Evolutionary conservation across 441 rosid genomes (phyloP).

Genomic region (Geranium incanum): DNA sequence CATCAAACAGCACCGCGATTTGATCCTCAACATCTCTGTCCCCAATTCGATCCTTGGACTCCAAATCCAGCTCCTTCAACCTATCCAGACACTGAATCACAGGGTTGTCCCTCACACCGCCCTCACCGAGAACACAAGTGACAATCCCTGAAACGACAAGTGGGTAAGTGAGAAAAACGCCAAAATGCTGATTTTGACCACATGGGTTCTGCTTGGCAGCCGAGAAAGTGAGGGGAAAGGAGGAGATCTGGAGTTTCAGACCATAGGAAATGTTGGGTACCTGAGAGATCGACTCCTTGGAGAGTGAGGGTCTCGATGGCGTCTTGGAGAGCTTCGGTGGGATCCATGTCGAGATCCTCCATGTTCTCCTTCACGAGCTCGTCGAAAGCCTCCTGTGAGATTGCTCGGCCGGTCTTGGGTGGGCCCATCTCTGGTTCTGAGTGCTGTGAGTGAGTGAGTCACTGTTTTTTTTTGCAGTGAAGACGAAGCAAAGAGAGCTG

Average conservation of each 20-base stretch:
- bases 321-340: constrained; percentile 81
- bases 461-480: background rate
- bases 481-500: background rate
- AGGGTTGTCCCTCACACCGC: constrained; percentile 49
- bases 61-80: constrained; percentile 35
- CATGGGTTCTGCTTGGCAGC: background rate
- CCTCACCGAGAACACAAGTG: constrained; percentile 65
- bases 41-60: constrained; percentile 21
- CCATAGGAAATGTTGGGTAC: constrained; percentile 21
- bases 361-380: constrained; percentile 76
- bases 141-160: constrained; percentile 47
- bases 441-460: background rate
- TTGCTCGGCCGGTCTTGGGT: constrained; percentile 39
- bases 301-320: constrained; percentile 75
- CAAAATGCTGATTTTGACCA: background rate
- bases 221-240: background rate
- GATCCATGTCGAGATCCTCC: constrained; percentile 86
- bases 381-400: constrained; percentile 87
- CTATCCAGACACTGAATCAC: constrained; percentile 53
- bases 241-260: background rate
- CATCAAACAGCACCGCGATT: constrained; percentile 38
- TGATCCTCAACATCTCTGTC: constrained; percentile 34
- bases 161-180: background rate
- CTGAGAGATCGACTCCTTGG: constrained; percentile 94
- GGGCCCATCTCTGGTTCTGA: constrained; percentile 28